A percentile compares a stretch with the other conserved stretches of the same genome.
These are phyloP conservation scores for Fraxinus baroniana DNA, from an alignment of 305 asterid genomes.

Conservation along the genomic window DNA sequence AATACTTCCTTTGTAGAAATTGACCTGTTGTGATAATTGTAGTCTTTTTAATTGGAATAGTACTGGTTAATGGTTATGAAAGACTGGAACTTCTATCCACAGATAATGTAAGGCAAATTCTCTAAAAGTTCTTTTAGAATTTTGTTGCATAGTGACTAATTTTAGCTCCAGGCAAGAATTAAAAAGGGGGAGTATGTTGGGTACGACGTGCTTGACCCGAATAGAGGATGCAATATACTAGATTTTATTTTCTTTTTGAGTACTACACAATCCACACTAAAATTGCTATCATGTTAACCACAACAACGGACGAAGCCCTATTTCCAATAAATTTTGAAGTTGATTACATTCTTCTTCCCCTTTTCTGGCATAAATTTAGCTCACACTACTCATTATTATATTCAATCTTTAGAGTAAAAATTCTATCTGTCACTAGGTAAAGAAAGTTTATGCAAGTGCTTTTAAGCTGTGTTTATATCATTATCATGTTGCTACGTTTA, in stretches of 20 bases:
- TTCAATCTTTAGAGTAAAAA: not conserved
- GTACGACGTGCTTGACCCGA: not conserved
- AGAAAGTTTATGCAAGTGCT: not conserved
- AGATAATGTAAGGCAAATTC: not conserved
- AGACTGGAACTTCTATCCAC: not conserved
- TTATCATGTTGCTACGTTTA: not conserved
- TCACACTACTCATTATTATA: not conserved
- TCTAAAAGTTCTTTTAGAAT: not conserved
- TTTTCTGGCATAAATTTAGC: not conserved
- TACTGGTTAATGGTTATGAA: not conserved
- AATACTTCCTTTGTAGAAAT: not conserved
- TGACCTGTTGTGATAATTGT: not conserved
- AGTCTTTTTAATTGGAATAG: not conserved
- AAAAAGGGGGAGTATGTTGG: not conserved
- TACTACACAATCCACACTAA: not conserved
- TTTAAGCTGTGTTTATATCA: not conserved
- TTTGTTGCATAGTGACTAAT: not conserved
- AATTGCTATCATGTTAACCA: not conserved
- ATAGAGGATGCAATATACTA: not conserved
- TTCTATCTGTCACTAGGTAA: not conserved
- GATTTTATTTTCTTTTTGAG: not conserved
- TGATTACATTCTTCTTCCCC: not conserved
- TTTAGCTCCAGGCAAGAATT: not conserved
- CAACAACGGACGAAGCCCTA: not conserved
- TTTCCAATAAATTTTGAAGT: not conserved